A percentile compares a stretch with the other conserved stretches of the same genome.
phyloP scores from a whole-genome alignment of 2,329 filamentous ascomycete species.

The Fonsecaea pedrosoi region DNA sequence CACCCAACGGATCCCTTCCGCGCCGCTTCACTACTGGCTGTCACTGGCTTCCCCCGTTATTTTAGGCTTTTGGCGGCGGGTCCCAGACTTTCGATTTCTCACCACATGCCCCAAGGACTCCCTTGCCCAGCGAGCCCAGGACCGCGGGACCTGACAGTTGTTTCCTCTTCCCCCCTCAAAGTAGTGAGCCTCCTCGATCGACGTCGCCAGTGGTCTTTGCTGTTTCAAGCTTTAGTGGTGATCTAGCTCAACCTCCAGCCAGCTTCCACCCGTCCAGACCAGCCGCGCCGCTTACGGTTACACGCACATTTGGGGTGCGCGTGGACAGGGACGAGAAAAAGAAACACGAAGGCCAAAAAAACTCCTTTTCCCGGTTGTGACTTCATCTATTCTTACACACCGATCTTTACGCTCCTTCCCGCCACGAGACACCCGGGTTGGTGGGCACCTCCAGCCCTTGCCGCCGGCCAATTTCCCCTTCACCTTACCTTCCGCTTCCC shows the following conservation, averaged over 20 bases:
- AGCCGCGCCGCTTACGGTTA: conserved; percentile 13
- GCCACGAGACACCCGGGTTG: conserved; percentile 9
- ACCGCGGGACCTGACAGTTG: conserved; percentile 14
- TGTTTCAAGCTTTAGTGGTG: conserved; percentile 18
- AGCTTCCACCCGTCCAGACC: conserved; percentile 18
- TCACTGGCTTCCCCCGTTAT: conserved; percentile 16
- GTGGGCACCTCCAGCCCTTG: conserved; percentile 14
- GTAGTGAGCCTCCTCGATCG: conserved; percentile 7
- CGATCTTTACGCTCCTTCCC: conserved; percentile 19
- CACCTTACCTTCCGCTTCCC: conserved; percentile 9
- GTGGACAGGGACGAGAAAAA: conserved; percentile 1
- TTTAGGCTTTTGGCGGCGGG: conserved; percentile 31
- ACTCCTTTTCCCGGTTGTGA: conserved; percentile 5
- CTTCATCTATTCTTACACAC: conserved; percentile 13
- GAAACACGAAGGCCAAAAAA: conserved; percentile 15
- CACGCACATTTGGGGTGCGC: conserved; percentile 7
- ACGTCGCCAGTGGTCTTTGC: conserved; percentile 9
- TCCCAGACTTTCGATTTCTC: conserved; percentile 18
- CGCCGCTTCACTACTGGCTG: conserved; percentile 25
- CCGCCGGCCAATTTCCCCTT: conserved; percentile 5
- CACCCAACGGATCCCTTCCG: conserved; percentile 29
- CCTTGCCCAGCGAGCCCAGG: conserved; percentile 1
- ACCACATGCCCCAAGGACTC: conserved; percentile 14
- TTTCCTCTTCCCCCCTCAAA: not conserved
- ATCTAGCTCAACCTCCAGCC: conserved; percentile 7